Evolutionary conservation across 352 stramenopile species (phyloP).

Genomic region (Phytophthora fragariaefolia): DNA sequence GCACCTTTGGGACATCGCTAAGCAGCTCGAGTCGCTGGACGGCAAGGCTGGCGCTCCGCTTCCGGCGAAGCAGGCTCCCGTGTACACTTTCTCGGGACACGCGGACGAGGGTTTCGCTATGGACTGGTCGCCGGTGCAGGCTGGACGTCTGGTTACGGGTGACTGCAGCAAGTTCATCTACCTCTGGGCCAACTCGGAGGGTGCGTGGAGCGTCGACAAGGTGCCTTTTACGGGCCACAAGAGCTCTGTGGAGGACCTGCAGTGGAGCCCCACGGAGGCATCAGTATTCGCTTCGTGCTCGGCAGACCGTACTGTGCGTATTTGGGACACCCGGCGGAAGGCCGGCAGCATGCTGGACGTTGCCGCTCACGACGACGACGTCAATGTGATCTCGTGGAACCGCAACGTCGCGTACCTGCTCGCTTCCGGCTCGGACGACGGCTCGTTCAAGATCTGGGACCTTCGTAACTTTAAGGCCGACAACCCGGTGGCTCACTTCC

Average conservation of each 20-base stretch:
- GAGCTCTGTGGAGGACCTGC: slow-evolving; percentile 97
- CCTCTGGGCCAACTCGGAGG: slow-evolving; percentile 89
- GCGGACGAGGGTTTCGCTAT: slow-evolving; percentile 97
- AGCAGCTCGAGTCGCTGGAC: slow-evolving; percentile 90
- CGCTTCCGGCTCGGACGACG: slow-evolving; percentile 97
- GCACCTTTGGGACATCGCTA: slow-evolving; percentile 96
- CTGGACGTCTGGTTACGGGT: slow-evolving; percentile 93
- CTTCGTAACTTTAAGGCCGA: slow-evolving; percentile 93
- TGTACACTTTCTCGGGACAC: slow-evolving; percentile 97
- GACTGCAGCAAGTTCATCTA: slow-evolving; percentile 98
- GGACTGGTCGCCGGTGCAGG: slow-evolving; percentile 95
- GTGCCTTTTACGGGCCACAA: slow-evolving; percentile 92
- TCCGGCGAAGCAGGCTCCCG: slow-evolving; percentile 59
- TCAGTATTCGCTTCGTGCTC: slow-evolving; percentile 97
- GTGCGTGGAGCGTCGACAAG: slow-evolving; percentile 88
- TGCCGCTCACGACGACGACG: slow-evolving; percentile 94
- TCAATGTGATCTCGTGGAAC: slow-evolving; percentile 99
- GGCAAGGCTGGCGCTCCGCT: slow-evolving; percentile 67
- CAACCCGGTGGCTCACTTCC: slow-evolving; percentile 94
- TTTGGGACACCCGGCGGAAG: slow-evolving; percentile 98
- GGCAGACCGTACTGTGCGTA: slow-evolving; percentile 94
- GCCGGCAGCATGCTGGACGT: slow-evolving; percentile 94
- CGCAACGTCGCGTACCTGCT: slow-evolving; percentile 97
- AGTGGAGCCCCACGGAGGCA: slow-evolving; percentile 97
- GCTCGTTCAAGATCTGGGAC: slow-evolving; percentile 98